Conservation (phyloP, 768 basidiomycete species). For the Pulveroboletus sp. region DNA sequence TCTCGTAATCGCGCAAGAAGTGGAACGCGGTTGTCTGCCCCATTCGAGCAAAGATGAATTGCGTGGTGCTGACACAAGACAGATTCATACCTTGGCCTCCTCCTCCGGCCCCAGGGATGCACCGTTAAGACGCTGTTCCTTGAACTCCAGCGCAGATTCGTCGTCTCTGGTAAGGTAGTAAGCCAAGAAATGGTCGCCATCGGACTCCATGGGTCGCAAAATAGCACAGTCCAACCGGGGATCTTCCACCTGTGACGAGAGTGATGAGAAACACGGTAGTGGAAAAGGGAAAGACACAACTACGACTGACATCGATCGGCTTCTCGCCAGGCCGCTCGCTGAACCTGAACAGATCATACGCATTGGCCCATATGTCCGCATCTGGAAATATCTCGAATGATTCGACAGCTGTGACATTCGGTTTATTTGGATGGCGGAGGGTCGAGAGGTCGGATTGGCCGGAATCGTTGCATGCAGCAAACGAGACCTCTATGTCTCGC, state of each 20-base stretch:
- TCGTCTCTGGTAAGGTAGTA: slow-evolving; percentile 81
- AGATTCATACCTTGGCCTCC: slow-evolving; percentile 48
- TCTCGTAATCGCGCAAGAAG: slow-evolving; percentile 81
- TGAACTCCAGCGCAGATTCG: slow-evolving; percentile 62
- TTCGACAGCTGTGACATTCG: slow-evolving; percentile 67
- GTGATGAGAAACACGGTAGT: background rate
- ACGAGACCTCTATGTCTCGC: slow-evolving; percentile 74
- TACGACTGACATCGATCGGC: slow-evolving; percentile 51
- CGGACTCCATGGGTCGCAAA: slow-evolving; percentile 81
- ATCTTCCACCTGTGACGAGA: slow-evolving; percentile 54
- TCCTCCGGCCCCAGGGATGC: slow-evolving; percentile 44
- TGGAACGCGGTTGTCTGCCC: slow-evolving; percentile 64
- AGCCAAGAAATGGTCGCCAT: slow-evolving; percentile 82
- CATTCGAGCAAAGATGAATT: background rate
- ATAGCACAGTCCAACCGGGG: slow-evolving; percentile 82
- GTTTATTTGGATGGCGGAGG: slow-evolving; percentile 77
- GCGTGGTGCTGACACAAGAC: background rate
- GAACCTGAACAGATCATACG: slow-evolving; percentile 83
- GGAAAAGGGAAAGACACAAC: background rate
- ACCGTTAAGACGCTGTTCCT: slow-evolving; percentile 45
- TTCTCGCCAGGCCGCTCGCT: slow-evolving; percentile 83
- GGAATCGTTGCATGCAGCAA: slow-evolving; percentile 49
- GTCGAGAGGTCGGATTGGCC: slow-evolving; percentile 53
- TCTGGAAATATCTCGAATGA: slow-evolving; percentile 83
- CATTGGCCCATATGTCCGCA: slow-evolving; percentile 82